Base-by-base conservation (phyloP, 2,329 filamentous ascomycete species). In the Juglanconis sp. region DNA sequence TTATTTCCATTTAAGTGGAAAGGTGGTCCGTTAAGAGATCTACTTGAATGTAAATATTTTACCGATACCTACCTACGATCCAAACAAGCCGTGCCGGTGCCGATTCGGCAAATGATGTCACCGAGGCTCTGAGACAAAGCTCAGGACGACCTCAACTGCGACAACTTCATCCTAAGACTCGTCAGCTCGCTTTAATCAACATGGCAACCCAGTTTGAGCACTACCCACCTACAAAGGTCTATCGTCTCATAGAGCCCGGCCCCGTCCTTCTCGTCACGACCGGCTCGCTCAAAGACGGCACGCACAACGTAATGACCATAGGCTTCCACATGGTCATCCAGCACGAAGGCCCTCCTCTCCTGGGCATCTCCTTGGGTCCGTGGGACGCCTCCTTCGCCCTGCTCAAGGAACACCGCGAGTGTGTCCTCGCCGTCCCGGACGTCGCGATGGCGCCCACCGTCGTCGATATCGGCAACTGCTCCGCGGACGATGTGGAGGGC, bases 311-410 rank as follows among this genome's bases (percentile, higher is more conserved):
- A 56, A 74, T 73, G 72, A 74, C 72, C 8, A 68, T 73, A 56
- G 72, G 72, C 53, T 74, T 74, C 65, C 72, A 74, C 64, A 74
- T 74, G 71, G 69, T 74, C 61, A 67, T 74, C 59, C 71, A 72
- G 62, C 71, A 74, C 63, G 69, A 71, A 53, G 66, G 65, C 15
- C 72, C 72, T 1, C 67, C 70, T 31, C 66, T 74, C 7, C 65
- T 74, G 36, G 71, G 69, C 40, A 68, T 71, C 40, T 68, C 63
- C 36, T 65, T 74, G 10, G 72, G 72, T 30, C 72, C 70, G 2
- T 74, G 72, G 72, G 71, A 73, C 46, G 69, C 71, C 36, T 69
- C 67, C 24, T 73, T 71, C 57, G 64, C 63, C 5, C 31, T 62
- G 1, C 69, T 74, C n/a, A 68, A 68, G 30, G 63, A 64, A 62